Evolutionary conservation across 192 early-diverging fungal species (phyloP), one percentile per base, ranked within the genome.

Genomic region (Gigaspora rosea): DNA sequence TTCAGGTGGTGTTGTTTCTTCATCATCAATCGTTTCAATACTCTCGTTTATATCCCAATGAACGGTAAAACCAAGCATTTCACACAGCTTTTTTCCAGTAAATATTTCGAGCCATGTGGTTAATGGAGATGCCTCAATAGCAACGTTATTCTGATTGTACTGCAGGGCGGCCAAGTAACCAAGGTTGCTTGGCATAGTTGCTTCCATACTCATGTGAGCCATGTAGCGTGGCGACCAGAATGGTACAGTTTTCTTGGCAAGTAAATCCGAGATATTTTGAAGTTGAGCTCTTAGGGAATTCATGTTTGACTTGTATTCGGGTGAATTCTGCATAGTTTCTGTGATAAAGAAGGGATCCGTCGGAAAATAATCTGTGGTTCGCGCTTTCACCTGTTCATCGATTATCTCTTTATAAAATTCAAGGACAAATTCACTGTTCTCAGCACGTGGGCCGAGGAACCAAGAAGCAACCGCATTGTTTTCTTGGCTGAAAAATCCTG

Each of bases 81-180:
- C 61, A 32, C 61, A 62, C 0, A 62, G 32, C 32, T 62, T n/a
- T 27, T 62, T 62, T 13, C 61, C 61, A 12, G 22, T 11, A 62
- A 62, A 62, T 62, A 62, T 62, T 62, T 62, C 61, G 27, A 62
- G 61, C 61, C n/a, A 62, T 12, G 61, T 62, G 61, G 61, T 62
- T 27, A 62, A 62, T 20, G 61, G 61, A 13, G 61, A 62, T 62
- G 27, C 20, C 61, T 62, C 61, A 62, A 62, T 62, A 35, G 22
- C 61, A 0, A 62, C 27, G 11, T 62, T 62, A 32, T 62, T 62
- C 61, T 27, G 27, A 27, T 27, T 27, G 27, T 27, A 27, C 27
- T 27, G 27, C 27, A 27, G 27, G 27, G 27, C 61, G 9, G 61
- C 61, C 9, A 62, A 2, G 20, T 62, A 62, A 3, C 61, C 61